Evolutionary conservation across 305 asterid species (phyloP).

Genomic region (Fraxinus angustifolia): DNA sequence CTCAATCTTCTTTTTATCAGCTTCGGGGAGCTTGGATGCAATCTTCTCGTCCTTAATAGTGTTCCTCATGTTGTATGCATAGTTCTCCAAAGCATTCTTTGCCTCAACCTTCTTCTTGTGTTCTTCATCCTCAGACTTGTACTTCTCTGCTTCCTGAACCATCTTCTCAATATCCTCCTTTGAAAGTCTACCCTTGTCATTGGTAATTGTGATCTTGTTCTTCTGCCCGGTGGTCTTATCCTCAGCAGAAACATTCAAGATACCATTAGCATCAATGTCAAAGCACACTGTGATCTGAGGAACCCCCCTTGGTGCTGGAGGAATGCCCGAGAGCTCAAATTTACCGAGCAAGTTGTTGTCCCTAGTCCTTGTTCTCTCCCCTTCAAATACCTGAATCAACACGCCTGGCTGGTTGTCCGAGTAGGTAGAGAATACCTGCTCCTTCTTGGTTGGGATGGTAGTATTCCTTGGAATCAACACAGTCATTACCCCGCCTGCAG

Average conservation of each 20-base stretch:
- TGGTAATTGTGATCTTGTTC: slow-evolving; percentile 86
- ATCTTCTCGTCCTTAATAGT: slow-evolving; percentile 43
- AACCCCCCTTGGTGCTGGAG: slow-evolving; percentile 80
- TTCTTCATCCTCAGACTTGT: slow-evolving; percentile 77
- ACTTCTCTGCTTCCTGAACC: slow-evolving; percentile 81
- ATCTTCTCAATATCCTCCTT: slow-evolving; percentile 80
- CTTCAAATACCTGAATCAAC: slow-evolving; percentile 77
- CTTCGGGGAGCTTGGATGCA: not conserved
- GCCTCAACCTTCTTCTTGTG: slow-evolving; percentile 85
- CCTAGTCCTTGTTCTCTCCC: slow-evolving; percentile 68
- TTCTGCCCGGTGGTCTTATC: slow-evolving; percentile 86
- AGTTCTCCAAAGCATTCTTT: slow-evolving; percentile 71
- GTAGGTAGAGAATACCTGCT: slow-evolving; percentile 73
- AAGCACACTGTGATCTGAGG: slow-evolving; percentile 84
- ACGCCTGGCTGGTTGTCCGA: slow-evolving; percentile 82
- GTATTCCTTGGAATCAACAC: slow-evolving; percentile 73
- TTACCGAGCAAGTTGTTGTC: slow-evolving; percentile 78
- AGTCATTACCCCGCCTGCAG: slow-evolving; percentile 85
- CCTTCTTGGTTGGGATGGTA: slow-evolving; percentile 77
- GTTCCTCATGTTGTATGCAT: slow-evolving; percentile 88
- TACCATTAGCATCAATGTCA: slow-evolving; percentile 78
- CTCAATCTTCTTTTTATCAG: not conserved
- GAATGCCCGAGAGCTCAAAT: slow-evolving; percentile 76
- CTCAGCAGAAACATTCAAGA: slow-evolving; percentile 75
- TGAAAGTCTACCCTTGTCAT: slow-evolving; percentile 72